Evolutionary conservation across 192 early-diverging fungal genomes (phyloP), one percentile per base, ranked within the genome.

Genomic region (Coemansia sp.): DNA sequence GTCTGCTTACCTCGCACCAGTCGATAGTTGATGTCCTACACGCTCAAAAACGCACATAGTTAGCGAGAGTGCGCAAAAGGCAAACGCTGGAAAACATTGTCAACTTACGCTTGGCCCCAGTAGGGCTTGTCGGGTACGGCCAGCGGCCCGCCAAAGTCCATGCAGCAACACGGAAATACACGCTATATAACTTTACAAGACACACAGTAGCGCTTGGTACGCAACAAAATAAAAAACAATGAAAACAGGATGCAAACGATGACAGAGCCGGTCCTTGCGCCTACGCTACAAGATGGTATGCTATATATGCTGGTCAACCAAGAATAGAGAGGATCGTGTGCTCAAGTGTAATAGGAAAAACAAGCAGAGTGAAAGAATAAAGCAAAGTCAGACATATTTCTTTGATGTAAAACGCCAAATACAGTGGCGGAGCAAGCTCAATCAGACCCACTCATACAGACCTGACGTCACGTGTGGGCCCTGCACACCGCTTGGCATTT

Each of bases 1-100:
- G 11, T 19, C 6, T 22, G 43, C 76, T 76, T 84, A 87, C 87
- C 80, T 91, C 89, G 73, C 89, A 91, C 89, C 89, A 91, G 67
- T 91, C 89, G 43, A 87, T 75, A 1, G 86, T 87, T 4, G 86
- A 83, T 41, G 86, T 87, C 58, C 83, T 85, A 81, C 22, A 39
- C 31, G 8, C 31, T 35, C 31, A 9, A 35, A 29, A 29, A 35
- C 31, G 31, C 7, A 35, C 31, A 35, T 35, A 35, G 4, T 35
- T 35, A 35, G 31, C 2, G 17, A 7, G 25, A 26, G 38, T 29
- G 59, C 27, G 16, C 21, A 22, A 12, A 59, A 17, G 45, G 21
- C 23, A 12, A 47, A 47, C 43, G 12, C 14, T n/a, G 14, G 3
- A 31, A 37, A 22, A 12, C 61, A 35, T 21, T 10, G 6, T 29